Conservation (phyloP, 2,329 filamentous ascomycete genomes). For the Aspergillus niger region DNA sequence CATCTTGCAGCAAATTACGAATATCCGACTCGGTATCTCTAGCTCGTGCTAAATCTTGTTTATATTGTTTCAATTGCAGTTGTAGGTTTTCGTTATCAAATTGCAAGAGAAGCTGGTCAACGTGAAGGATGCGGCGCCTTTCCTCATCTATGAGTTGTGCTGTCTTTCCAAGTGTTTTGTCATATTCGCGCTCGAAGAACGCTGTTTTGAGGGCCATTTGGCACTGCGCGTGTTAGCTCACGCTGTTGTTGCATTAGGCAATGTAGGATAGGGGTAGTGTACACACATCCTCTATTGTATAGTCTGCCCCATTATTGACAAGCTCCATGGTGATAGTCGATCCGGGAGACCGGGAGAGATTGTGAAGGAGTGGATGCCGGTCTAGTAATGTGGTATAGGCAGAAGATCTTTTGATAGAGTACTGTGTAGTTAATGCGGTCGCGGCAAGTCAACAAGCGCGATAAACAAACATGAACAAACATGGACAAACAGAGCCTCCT, state of each 20-base stretch:
- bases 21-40: slow-evolving; percentile 46
- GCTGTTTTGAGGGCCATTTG: slow-evolving; percentile 56
- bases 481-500: too few species aligned
- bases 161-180: slow-evolving; percentile 64
- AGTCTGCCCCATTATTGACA: slow-evolving; percentile 6
- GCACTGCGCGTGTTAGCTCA: slow-evolving; percentile 20
- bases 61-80: slow-evolving; percentile 60
- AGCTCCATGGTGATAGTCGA: slow-evolving; percentile 9
- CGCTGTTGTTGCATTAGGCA: slow-evolving; percentile 13
- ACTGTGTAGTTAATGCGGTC: too few species aligned
- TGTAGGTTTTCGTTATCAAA: slow-evolving; percentile 72
- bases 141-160: slow-evolving; percentile 74
- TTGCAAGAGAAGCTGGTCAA: slow-evolving; percentile 70
- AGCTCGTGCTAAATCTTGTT: slow-evolving; percentile 56
- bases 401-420: too few species aligned
- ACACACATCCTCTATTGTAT: slow-evolving; percentile 30
- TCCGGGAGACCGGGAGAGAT: too few species aligned
- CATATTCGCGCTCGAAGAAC: slow-evolving; percentile 69
- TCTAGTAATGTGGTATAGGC: too few species aligned
- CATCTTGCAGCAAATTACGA: slow-evolving; percentile 52
- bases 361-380: too few species aligned
- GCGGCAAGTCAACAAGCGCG: too few species aligned
- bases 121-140: slow-evolving; percentile 67
- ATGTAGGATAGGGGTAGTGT: background rate
- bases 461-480: too few species aligned